A percentile compares a stretch with the other conserved stretches of the same genome.
These are phyloP conservation scores for Spiraea crenata DNA, from an alignment of 331 rosid genomes.

Conservation along the genomic window DNA sequence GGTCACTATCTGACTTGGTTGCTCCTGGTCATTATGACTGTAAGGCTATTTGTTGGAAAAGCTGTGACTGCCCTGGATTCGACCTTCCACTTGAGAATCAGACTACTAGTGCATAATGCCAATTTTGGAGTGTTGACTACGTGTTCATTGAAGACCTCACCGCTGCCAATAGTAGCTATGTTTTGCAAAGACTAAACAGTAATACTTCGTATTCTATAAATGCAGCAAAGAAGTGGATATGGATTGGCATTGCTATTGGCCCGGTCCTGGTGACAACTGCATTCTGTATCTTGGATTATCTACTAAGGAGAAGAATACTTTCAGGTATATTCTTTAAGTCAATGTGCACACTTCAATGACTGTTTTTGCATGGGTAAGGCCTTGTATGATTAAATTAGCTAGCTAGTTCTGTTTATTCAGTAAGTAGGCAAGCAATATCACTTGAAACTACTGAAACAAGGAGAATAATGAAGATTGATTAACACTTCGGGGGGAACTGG, in stretches of 20 bases:
- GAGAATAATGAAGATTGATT: neutral
- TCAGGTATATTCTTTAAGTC: neutral
- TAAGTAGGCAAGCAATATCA: too few relatives aligned
- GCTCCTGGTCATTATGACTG: too few relatives aligned
- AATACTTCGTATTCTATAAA: too few relatives aligned
- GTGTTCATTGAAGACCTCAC: neutral
- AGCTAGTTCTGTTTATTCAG: too few relatives aligned
- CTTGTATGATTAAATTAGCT: too few relatives aligned
- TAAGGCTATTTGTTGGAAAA: neutral
- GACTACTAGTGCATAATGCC: neutral
- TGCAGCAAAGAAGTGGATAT: conserved; percentile 11
- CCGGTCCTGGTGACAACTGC: neutral
- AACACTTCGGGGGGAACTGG: neutral
- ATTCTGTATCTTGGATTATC: neutral
- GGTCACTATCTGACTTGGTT: too few relatives aligned
- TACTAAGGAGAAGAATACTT: neutral
- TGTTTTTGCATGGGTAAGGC: too few relatives aligned
- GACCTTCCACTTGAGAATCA: neutral
- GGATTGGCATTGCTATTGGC: conserved; percentile 12
- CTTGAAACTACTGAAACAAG: too few relatives aligned
- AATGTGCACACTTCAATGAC: neutral
- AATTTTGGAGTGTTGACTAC: neutral
- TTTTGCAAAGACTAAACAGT: neutral
- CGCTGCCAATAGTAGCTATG: neutral
- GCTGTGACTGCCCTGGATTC: neutral